Conservation (phyloP, 164 flowering plant species). For the Sextonia rubra region DNA sequence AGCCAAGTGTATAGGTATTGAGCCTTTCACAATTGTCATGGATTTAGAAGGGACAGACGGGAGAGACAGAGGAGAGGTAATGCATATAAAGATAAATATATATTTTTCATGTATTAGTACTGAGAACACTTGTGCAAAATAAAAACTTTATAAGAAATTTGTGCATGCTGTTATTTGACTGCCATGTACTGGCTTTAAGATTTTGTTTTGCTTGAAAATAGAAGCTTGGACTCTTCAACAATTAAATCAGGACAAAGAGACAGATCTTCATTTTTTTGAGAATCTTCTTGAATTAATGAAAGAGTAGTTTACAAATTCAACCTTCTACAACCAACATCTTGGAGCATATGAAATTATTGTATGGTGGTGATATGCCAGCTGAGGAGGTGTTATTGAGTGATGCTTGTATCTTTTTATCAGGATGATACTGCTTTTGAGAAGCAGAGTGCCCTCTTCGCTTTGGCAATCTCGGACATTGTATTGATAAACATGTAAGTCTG, state of each 20-base stretch:
- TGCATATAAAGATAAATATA: background rate
- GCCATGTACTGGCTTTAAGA: background rate
- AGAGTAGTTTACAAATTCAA: background rate
- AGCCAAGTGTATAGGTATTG: constrained; percentile 55
- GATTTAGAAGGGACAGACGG: constrained; percentile 82
- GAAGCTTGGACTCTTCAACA: background rate
- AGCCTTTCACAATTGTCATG: constrained; percentile 65
- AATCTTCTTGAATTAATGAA: background rate
- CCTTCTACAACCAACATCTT: background rate
- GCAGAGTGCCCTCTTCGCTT: constrained; percentile 62
- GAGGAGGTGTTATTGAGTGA: background rate
- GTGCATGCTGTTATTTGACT: background rate
- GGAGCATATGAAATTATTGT: background rate
- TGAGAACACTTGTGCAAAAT: background rate
- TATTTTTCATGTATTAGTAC: background rate
- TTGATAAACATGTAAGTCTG: constrained; percentile 55
- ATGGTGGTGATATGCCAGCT: background rate
- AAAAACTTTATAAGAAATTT: background rate
- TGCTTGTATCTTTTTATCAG: constrained; percentile 27
- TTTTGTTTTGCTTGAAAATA: background rate
- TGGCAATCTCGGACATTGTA: constrained; percentile 56
- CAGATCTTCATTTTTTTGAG: background rate
- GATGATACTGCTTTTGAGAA: constrained; percentile 71
- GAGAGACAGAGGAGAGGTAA: constrained; percentile 73
- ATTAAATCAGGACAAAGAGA: background rate